Evolutionary conservation across 2,329 filamentous ascomycete species (phyloP).

Genomic region (Endoconidiophora laricicola): DNA sequence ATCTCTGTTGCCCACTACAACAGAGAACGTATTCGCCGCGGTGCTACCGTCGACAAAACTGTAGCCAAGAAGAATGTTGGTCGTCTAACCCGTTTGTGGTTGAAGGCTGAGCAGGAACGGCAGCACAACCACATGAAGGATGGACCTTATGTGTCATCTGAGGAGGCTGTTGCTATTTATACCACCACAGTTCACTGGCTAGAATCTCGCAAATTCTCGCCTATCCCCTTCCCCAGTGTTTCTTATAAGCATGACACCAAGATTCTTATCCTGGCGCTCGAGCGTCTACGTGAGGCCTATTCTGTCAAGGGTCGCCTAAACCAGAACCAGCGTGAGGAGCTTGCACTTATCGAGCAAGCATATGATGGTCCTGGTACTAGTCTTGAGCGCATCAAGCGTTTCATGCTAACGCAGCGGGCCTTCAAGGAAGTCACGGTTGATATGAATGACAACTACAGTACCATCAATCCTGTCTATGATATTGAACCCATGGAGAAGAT

Average conservation of each 20-base stretch:
- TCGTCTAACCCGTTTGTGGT: conserved; percentile 82
- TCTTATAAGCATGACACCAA: conserved; percentile 99
- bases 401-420: conserved; percentile 86
- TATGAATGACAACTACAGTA: conserved; percentile 99
- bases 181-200: conserved; percentile 98
- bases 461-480: conserved; percentile 97
- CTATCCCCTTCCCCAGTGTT: conserved; percentile 95
- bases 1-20: conserved; percentile 98
- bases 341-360: conserved; percentile 92
- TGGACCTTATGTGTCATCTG: conserved; percentile 92
- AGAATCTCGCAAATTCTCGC: conserved; percentile 94
- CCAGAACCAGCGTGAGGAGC: conserved; percentile 90
- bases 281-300: conserved; percentile 85
- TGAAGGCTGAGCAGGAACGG: conserved; percentile 94
- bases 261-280: conserved; percentile 87
- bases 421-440: conserved; percentile 99
- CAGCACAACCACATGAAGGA: conserved; percentile 99
- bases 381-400: conserved; percentile 89
- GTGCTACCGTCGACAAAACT: conserved; percentile 96
- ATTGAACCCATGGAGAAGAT: conserved; percentile 99
- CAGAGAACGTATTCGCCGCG: conserved; percentile 85
- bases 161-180: conserved; percentile 96
- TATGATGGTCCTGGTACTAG: conserved; percentile 97
- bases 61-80: conserved; percentile 99
- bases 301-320: conserved; percentile 94